These are phyloP conservation scores for Camillea tinctor DNA, from an alignment of 2,329 filamentous ascomycete species.

Conservation along the genomic window DNA sequence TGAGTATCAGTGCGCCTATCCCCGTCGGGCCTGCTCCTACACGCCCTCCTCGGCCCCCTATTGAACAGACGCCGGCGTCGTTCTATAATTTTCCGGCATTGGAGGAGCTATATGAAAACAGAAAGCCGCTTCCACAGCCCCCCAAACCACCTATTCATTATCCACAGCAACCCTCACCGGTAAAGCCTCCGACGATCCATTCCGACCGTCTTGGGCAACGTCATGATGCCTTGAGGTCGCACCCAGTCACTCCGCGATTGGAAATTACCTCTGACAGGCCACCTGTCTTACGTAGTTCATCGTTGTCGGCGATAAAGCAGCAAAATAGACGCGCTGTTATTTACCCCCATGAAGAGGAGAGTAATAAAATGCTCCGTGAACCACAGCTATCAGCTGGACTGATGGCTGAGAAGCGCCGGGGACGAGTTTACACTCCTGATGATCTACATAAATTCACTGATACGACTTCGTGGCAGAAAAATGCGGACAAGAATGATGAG, in stretches of 20 bases:
- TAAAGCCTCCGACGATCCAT: constrained; percentile 2
- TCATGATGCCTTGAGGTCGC: constrained; percentile 24
- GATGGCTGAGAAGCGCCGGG: constrained; percentile 12
- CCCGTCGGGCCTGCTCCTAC: not conserved
- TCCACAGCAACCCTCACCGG: not conserved
- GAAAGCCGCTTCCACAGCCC: not conserved
- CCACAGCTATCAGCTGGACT: not conserved
- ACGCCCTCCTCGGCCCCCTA: not conserved
- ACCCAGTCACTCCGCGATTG: constrained; percentile 11
- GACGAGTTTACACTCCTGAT: constrained; percentile 1
- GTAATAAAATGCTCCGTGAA: not conserved
- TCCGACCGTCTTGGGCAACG: constrained; percentile 12
- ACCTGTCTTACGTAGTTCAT: not conserved
- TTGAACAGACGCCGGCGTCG: not conserved
- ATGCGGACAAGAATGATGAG: constrained; percentile 1
- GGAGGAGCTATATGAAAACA: not conserved
- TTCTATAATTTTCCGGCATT: not conserved
- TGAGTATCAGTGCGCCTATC: constrained; percentile 12
- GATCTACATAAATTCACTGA: constrained; percentile 14
- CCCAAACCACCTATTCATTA: not conserved
- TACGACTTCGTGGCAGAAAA: constrained; percentile 5
- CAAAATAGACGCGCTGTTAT: constrained; percentile 1
- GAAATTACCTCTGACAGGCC: not conserved
- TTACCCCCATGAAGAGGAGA: not conserved
- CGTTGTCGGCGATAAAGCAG: not conserved